A percentile compares a stretch with the other conserved stretches of the same genome.
These are phyloP conservation scores for Pseudogymnoascus sp. DNA, from an alignment of 2,329 filamentous ascomycete species.

Conservation along the genomic window DNA sequence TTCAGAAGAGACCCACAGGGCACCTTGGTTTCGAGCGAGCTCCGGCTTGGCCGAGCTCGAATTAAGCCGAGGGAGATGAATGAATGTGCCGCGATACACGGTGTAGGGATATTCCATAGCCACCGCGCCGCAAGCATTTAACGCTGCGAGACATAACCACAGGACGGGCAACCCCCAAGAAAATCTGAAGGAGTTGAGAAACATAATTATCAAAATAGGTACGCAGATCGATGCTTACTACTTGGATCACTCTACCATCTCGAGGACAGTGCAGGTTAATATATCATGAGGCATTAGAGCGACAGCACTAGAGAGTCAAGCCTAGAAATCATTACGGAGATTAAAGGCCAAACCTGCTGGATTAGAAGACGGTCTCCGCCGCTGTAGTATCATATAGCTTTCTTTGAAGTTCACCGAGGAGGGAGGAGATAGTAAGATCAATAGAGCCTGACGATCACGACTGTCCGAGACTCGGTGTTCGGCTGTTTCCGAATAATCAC, in stretches of 20 bases:
- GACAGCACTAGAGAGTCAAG: not conserved
- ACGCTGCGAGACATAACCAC: not conserved
- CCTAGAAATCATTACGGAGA: not conserved
- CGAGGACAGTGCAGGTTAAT: not conserved
- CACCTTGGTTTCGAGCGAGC: not conserved
- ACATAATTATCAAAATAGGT: not conserved
- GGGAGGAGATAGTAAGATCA: not conserved
- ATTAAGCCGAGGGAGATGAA: not conserved
- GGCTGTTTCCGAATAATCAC: not conserved
- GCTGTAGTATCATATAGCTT: not conserved
- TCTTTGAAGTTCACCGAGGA: not conserved
- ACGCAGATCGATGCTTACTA: not conserved
- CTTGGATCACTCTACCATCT: not conserved
- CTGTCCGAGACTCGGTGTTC: not conserved
- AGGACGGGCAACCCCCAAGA: not conserved
- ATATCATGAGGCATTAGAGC: not conserved
- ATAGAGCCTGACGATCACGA: not conserved
- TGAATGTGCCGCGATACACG: slow-evolving; percentile 3
- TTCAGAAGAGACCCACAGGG: not conserved
- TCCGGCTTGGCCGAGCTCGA: not conserved
- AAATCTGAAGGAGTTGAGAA: not conserved
- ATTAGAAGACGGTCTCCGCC: not conserved
- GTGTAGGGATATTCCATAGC: not conserved
- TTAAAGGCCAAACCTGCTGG: not conserved
- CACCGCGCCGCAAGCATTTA: not conserved